Conservation (phyloP, 2,329 filamentous ascomycete genomes). For the Cladosporium austrohemisphaericum region DNA sequence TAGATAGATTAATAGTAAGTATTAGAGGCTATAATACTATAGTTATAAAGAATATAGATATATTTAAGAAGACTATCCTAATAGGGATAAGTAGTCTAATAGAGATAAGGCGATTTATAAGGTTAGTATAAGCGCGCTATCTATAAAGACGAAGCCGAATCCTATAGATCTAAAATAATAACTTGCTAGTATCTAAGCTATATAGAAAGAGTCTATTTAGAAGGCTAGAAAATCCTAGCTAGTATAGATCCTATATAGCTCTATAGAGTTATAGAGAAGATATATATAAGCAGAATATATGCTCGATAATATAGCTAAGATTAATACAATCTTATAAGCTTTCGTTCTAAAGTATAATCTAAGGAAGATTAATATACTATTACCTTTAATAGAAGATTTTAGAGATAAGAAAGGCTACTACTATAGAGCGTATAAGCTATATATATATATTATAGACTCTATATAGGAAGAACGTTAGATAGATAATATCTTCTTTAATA, state of each 20-base stretch:
- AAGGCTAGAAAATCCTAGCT: neutral
- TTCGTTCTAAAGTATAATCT: neutral
- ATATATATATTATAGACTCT: neutral
- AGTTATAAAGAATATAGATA: no score
- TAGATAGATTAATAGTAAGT: neutral
- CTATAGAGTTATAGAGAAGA: neutral
- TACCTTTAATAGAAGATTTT: neutral
- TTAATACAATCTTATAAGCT: neutral
- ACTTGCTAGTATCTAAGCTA: neutral
- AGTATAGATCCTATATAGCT: neutral
- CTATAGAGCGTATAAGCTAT: neutral
- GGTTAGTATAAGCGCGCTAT: no score
- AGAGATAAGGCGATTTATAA: no score
- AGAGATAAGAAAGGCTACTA: neutral
- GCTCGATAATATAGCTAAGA: neutral
- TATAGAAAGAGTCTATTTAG: neutral
- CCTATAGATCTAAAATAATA: neutral
- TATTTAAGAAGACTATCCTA: no score
- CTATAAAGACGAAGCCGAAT: no score
- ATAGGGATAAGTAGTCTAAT: no score
- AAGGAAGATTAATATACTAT: neutral
- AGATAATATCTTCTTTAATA: neutral
- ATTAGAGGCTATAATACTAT: neutral
- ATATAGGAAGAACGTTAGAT: neutral
- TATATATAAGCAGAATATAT: neutral